Percentiles rank a stretch among this genome's conserved stretches.
phyloP scores from a whole-genome alignment of 2,329 filamentous ascomycete genomes.

The Colletotrichum spaethianum region DNA sequence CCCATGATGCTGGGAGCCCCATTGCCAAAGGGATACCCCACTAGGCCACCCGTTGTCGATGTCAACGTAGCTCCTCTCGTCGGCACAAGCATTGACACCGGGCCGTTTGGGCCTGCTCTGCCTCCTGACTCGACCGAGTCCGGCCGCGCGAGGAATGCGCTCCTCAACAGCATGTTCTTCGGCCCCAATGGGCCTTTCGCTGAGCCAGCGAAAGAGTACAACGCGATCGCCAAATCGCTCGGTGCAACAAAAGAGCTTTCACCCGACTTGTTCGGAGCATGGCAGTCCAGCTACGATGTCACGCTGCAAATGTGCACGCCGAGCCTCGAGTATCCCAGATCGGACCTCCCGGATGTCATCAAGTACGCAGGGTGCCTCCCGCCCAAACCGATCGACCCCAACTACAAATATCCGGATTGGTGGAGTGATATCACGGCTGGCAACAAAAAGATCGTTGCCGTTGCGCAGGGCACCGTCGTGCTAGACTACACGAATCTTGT shows the following conservation, averaged over 20 bases:
- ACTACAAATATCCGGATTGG: slow-evolving; percentile 57
- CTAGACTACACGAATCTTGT: slow-evolving; percentile 57
- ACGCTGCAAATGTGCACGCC: slow-evolving; percentile 55
- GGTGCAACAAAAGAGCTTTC: slow-evolving; percentile 46
- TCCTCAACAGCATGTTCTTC: slow-evolving; percentile 45
- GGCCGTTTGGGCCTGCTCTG: slow-evolving; percentile 55
- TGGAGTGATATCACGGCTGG: slow-evolving; percentile 57
- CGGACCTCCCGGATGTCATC: slow-evolving; percentile 54
- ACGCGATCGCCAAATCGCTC: slow-evolving; percentile 47
- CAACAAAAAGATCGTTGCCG: slow-evolving; percentile 58
- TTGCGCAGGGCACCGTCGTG: slow-evolving; percentile 63
- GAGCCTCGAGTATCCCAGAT: slow-evolving; percentile 56
- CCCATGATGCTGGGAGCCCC: slow-evolving; percentile 56
- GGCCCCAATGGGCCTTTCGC: slow-evolving; percentile 45
- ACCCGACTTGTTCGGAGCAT: slow-evolving; percentile 47
- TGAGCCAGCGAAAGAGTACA: slow-evolving; percentile 44
- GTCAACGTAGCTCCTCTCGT: slow-evolving; percentile 56
- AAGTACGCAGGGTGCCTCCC: slow-evolving; percentile 60
- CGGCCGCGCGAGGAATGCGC: slow-evolving; percentile 52
- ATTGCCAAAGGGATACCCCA: slow-evolving; percentile 54
- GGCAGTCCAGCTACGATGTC: slow-evolving; percentile 50
- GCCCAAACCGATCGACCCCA: slow-evolving; percentile 48
- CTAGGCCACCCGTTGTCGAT: slow-evolving; percentile 54
- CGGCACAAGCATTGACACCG: slow-evolving; percentile 54
- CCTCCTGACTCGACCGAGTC: slow-evolving; percentile 55